Evolutionary conservation across 2,329 filamentous ascomycete species (phyloP), one percentile per base, ranked within the genome.

Genomic region (Meredithiella fracta): DNA sequence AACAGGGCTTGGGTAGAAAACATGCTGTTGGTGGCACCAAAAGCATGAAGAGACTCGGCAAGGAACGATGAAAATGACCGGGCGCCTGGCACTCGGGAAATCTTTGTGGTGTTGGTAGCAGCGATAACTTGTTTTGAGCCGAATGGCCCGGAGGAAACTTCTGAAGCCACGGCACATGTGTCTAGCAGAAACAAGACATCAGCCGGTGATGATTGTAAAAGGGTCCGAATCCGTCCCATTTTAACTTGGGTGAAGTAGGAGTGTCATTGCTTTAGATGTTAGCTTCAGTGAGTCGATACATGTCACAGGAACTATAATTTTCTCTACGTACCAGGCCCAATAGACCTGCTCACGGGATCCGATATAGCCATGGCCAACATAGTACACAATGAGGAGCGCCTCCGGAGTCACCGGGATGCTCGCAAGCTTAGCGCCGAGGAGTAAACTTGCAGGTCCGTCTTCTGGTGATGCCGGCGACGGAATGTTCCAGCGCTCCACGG

Each of bases 351-450:
- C 75, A 64, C 83, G 77, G 9, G 70, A 61, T n/a, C 74, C 74
- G 40, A 77, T 68, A 62, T 74, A 81, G 60, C 78, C 77, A 63
- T 80, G 70, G 29, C 80, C 80, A 60, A 76, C 76, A 64, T 83
- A 83, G 64, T 82, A 82, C 60, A 83, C 73, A 59, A 83, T 78
- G 60, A 82, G 67, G 22, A 83, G 71, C 62, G 82, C 78, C 60
- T 81, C 76, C 31, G 75, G 71, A 38, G 71, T 68, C 26, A 77
- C 77, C 49, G 83, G 71, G 60, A 82, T 81, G 1, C 74, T 73
- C 25, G 74, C 71, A 67, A 83, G 75, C 60, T 76, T 75, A 56
- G 78, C 72, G n/a, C 75, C 74, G 17, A 83, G 72, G 65, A 82
- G 82, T 62, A 77, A 71, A 63, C 73, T 79, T 20, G 40, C 11